Evolutionary conservation across 208 protist genomes (phyloP).

Genomic region (Acanthamoeba triangularis): DNA sequence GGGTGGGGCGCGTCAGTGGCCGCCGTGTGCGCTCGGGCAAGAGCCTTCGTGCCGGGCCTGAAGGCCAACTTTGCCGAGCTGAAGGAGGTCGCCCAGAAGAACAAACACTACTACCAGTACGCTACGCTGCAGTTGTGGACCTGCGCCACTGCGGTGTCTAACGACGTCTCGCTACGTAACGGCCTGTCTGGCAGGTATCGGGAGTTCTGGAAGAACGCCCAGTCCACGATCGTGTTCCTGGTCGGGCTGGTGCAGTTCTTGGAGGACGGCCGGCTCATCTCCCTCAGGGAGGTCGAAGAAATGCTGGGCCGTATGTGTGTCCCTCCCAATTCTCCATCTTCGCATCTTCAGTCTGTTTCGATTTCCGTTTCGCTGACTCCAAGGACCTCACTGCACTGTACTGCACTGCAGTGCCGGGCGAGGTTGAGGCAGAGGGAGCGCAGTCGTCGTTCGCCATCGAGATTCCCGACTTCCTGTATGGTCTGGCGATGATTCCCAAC

Average conservation of each 20-base stretch:
- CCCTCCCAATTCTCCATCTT: background rate
- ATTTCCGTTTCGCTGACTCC: background rate
- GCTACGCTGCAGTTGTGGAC: background rate
- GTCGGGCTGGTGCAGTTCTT: conserved; percentile 41
- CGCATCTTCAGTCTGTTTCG: background rate
- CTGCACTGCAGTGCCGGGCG: background rate
- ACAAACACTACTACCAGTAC: conserved; percentile 66
- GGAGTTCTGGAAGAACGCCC: conserved; percentile 65
- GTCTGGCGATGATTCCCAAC: conserved; percentile 26
- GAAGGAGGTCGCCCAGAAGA: conserved; percentile 17
- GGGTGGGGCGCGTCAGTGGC: background rate
- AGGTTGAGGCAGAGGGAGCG: background rate
- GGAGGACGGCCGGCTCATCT: conserved; percentile 38
- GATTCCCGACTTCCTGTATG: conserved; percentile 71
- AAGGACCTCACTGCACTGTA: background rate
- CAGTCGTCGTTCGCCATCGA: conserved; percentile 67
- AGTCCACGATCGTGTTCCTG: conserved; percentile 52
- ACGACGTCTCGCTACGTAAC: background rate
- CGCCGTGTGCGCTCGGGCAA: background rate
- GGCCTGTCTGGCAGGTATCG: conserved; percentile 5
- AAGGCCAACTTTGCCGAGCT: conserved; percentile 60
- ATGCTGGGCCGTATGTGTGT: conserved; percentile 47
- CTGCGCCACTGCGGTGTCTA: background rate
- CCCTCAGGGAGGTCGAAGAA: conserved; percentile 60
- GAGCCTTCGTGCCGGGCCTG: conserved; percentile 34